These are phyloP conservation scores for Talaromyces islandicus DNA, from an alignment of 2,329 filamentous ascomycete species.

Conservation along the genomic window DNA sequence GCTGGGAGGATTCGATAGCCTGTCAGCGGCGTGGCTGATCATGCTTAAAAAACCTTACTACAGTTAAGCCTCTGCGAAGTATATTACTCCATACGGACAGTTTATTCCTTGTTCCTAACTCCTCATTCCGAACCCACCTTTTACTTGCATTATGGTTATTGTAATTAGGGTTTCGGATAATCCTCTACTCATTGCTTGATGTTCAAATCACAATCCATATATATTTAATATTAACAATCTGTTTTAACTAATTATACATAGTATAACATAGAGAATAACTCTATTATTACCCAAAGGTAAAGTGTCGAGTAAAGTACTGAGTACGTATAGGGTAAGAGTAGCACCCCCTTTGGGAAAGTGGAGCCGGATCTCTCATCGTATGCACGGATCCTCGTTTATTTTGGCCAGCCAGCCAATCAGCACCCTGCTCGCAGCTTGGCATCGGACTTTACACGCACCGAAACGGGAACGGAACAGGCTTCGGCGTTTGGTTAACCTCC, in stretches of 20 bases:
- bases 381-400: not conserved
- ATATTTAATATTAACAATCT: too few relatives aligned
- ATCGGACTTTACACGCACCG: not conserved
- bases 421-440: not conserved
- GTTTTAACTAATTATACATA: too few relatives aligned
- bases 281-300: too few relatives aligned
- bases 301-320: too few relatives aligned
- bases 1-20: not conserved
- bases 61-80: not conserved
- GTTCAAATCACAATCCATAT: too few relatives aligned
- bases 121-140: not conserved
- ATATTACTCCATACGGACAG: not conserved
- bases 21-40: not conserved
- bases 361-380: not conserved
- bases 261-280: too few relatives aligned
- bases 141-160: not conserved
- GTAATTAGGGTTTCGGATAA: not conserved
- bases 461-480: not conserved
- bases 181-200: too few relatives aligned
- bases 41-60: conserved; percentile 2
- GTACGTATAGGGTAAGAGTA: not conserved
- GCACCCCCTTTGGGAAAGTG: not conserved
- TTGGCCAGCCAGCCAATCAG: not conserved
- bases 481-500: not conserved
- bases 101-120: too few relatives aligned